These are phyloP conservation scores for Trichoderma virens DNA, from an alignment of 495 filamentous ascomycete species.

Conservation along the genomic window DNA sequence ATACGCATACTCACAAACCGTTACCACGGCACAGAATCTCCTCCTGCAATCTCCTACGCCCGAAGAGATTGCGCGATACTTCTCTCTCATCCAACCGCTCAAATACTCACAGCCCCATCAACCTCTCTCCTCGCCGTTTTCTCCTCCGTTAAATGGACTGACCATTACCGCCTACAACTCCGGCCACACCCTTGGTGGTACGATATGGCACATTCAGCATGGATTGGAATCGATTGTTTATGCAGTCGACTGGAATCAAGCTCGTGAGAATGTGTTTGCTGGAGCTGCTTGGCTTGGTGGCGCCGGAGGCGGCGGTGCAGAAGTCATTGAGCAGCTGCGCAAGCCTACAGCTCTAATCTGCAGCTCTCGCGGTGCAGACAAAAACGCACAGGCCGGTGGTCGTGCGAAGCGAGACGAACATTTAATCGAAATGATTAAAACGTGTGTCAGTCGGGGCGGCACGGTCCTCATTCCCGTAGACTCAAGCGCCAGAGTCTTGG, in stretches of 20 bases:
- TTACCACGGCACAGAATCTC: slow-evolving; percentile 40
- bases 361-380: slow-evolving; percentile 72
- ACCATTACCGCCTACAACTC: slow-evolving; percentile 96
- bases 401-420: slow-evolving; percentile 76
- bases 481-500: slow-evolving; percentile 87
- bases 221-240: slow-evolving; percentile 96
- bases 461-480: slow-evolving; percentile 95
- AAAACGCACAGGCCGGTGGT: slow-evolving; percentile 58
- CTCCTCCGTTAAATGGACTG: slow-evolving; percentile 81
- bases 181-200: slow-evolving; percentile 90
- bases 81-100: slow-evolving; percentile 82
- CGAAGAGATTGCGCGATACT: slow-evolving; percentile 88
- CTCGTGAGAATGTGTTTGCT: slow-evolving; percentile 82
- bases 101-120: slow-evolving; percentile 97
- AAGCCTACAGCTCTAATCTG: slow-evolving; percentile 92
- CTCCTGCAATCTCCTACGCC: slow-evolving; percentile 71
- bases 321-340: slow-evolving; percentile 85
- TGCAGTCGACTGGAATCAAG: slow-evolving; percentile 96
- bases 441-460: slow-evolving; percentile 68
- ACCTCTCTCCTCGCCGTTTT: slow-evolving; percentile 75
- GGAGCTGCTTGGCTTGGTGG: slow-evolving; percentile 91
- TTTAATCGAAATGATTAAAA: slow-evolving; percentile 73
- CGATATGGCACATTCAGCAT: slow-evolving; percentile 98
- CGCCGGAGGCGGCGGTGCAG: slow-evolving; percentile 68
- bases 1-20: slow-evolving; percentile 46